phyloP scores from a whole-genome alignment of 768 basidiomycete species.

The Hebeloma cylindrosporum region DNA sequence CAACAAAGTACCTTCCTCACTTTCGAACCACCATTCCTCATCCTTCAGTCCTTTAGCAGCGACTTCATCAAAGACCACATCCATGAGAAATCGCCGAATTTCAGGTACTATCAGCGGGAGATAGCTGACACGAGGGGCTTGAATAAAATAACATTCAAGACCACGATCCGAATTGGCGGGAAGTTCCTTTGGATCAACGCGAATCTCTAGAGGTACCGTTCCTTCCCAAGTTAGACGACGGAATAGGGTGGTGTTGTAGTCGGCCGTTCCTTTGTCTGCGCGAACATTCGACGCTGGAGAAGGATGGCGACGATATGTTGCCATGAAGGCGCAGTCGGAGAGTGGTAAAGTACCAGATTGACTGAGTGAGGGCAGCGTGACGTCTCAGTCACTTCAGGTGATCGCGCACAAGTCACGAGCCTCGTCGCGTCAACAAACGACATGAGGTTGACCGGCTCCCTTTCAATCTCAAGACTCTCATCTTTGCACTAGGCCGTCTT shows the following conservation, averaged over 20 bases:
- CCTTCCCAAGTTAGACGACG: conserved; percentile 90
- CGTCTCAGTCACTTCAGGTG: conserved; percentile 24
- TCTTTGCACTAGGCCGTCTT: conserved; percentile 1
- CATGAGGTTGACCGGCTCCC: conserved; percentile 6
- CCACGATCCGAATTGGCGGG: conserved; percentile 89
- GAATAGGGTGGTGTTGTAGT: conserved; percentile 75
- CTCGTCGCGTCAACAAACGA: conserved; percentile 22
- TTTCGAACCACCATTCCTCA: conserved; percentile 98
- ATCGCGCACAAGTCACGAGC: too few species aligned
- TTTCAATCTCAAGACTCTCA: conserved; percentile 6
- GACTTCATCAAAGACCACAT: conserved; percentile 89
- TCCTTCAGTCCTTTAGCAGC: conserved; percentile 75
- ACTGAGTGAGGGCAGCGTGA: conserved; percentile 13
- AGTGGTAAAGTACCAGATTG: too few species aligned
- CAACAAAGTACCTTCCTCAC: conserved; percentile 74
- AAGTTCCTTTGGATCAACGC: conserved; percentile 85
- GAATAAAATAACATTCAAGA: conserved; percentile 86
- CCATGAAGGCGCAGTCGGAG: too few species aligned
- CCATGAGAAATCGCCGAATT: conserved; percentile 83
- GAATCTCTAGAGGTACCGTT: conserved; percentile 85
- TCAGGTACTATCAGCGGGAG: conserved; percentile 90
- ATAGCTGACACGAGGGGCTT: conserved; percentile 91
- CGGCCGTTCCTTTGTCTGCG: conserved; percentile 38
- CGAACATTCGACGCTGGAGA: conserved; percentile 29
- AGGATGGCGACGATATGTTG: too few species aligned